These are phyloP conservation scores for Ophiostoma sp. DNA, from an alignment of 2,329 filamentous ascomycete genomes.

Conservation along the genomic window DNA sequence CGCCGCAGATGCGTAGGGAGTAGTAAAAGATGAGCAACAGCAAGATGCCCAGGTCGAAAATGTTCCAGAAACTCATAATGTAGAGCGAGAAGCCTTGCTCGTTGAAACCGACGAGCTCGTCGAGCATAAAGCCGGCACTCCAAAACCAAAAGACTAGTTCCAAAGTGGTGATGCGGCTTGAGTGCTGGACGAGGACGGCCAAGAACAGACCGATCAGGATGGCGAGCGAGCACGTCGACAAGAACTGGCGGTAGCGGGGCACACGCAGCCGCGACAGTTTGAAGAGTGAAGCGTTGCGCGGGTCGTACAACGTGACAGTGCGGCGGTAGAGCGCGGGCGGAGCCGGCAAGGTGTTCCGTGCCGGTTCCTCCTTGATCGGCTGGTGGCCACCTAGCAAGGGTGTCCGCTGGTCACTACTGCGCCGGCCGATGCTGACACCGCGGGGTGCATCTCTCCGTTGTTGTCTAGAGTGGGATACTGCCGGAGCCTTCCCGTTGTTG, in stretches of 20 bases:
- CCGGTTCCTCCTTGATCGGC: constrained; percentile 25
- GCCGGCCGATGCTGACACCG: constrained; percentile 25
- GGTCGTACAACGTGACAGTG: constrained; percentile 85
- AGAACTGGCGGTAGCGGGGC: constrained; percentile 84
- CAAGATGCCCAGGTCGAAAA: constrained; percentile 88
- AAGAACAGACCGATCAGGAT: constrained; percentile 83
- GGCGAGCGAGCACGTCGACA: constrained; percentile 84
- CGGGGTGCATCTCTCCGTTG: neutral
- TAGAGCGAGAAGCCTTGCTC: constrained; percentile 96
- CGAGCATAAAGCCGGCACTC: constrained; percentile 95
- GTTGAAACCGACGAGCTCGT: constrained; percentile 93
- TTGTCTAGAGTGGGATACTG: constrained; percentile 21
- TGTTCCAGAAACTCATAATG: constrained; percentile 97
- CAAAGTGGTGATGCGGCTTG: constrained; percentile 75
- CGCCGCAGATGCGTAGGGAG: constrained; percentile 82
- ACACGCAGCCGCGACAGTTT: constrained; percentile 89
- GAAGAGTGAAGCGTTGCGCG: constrained; percentile 83
- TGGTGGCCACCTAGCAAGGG: constrained; percentile 48
- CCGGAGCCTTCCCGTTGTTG: constrained; percentile 41
- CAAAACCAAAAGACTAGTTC: constrained; percentile 97
- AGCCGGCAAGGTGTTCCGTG: constrained; percentile 14
- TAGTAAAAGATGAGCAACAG: constrained; percentile 86
- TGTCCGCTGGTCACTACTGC: constrained; percentile 46
- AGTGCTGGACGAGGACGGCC: constrained; percentile 74
- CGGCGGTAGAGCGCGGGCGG: constrained; percentile 53